Percentiles rank a stretch among this genome's conserved stretches.
Conservation (phyloP, 2,329 filamentous ascomycete genomes). For the Paramyrothecium roridum region DNA sequence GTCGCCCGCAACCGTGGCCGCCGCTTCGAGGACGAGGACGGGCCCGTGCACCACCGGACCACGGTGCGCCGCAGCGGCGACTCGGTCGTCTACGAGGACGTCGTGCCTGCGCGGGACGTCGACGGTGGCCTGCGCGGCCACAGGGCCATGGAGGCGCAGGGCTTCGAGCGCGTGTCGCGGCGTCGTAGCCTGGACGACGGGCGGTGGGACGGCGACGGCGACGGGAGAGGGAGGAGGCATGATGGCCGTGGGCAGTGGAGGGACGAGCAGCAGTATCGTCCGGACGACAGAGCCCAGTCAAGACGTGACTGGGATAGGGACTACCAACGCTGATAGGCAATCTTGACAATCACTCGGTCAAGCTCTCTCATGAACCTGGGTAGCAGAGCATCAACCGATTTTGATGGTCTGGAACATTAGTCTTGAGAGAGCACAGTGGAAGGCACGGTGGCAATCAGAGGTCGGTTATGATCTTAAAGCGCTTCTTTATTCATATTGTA, state of each 20-base stretch:
- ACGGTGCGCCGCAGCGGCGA: not conserved
- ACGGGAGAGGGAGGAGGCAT: not conserved
- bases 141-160: not conserved
- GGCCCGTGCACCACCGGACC: not conserved
- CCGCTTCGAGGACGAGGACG: not conserved
- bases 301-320: not conserved
- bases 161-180: not conserved
- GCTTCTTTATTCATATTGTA: too few species aligned
- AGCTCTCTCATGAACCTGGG: too few species aligned
- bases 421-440: too few species aligned
- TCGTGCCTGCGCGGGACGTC: not conserved
- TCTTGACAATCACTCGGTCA: too few species aligned
- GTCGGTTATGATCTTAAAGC: too few species aligned
- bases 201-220: too few species aligned
- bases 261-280: not conserved
- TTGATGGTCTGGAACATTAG: too few species aligned
- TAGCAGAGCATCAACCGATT: too few species aligned
- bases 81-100: conserved; percentile 1
- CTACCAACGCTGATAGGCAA: not conserved
- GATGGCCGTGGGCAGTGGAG: not conserved
- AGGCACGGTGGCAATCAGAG: too few species aligned
- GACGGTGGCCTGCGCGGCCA: not conserved
- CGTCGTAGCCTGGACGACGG: not conserved
- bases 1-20: not conserved
- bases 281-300: not conserved